Percentiles rank a stretch among this genome's conserved stretches.
Evolutionary conservation across 2,329 filamentous ascomycete species (phyloP).

Genomic region (Hypoxylon sp.): DNA sequence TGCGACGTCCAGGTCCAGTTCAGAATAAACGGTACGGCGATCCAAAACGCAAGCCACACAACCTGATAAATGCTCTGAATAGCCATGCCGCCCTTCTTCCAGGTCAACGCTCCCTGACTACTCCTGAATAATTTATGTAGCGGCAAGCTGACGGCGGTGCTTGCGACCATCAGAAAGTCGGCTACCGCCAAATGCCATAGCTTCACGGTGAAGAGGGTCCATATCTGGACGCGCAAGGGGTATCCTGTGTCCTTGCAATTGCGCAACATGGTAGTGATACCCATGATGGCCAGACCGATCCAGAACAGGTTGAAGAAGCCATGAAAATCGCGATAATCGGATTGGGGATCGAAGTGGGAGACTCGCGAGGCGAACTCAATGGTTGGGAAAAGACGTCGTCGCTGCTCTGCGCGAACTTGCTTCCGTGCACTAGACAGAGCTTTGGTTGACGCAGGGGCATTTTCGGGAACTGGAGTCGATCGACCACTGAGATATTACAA

Average conservation of each 20-base stretch:
- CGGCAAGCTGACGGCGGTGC: slow-evolving; percentile 79
- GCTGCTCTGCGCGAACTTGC: slow-evolving; percentile 84
- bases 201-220: slow-evolving; percentile 89
- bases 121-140: slow-evolving; percentile 78
- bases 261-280: slow-evolving; percentile 91
- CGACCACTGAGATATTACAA: slow-evolving; percentile 71
- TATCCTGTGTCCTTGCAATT: slow-evolving; percentile 96
- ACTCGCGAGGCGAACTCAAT: slow-evolving; percentile 92
- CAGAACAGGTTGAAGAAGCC: slow-evolving; percentile 99
- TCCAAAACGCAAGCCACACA: slow-evolving; percentile 86
- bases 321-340: slow-evolving; percentile 93
- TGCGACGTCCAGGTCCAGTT: slow-evolving; percentile 98
- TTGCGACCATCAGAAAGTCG: slow-evolving; percentile 87
- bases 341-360: slow-evolving; percentile 94
- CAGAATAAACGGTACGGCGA: slow-evolving; percentile 85
- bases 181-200: slow-evolving; percentile 87
- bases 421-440: slow-evolving; percentile 88
- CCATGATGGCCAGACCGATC: slow-evolving; percentile 97
- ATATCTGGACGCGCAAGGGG: slow-evolving; percentile 87
- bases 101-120: slow-evolving; percentile 72
- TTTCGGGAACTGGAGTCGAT: slow-evolving; percentile 86
- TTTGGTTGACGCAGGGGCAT: slow-evolving; percentile 93
- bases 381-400: slow-evolving; percentile 89
- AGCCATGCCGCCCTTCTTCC: slow-evolving; percentile 82
- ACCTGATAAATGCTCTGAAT: slow-evolving; percentile 88